phyloP scores from a whole-genome alignment of 345 rosid species.

The Ceriops zippeliana region DNA sequence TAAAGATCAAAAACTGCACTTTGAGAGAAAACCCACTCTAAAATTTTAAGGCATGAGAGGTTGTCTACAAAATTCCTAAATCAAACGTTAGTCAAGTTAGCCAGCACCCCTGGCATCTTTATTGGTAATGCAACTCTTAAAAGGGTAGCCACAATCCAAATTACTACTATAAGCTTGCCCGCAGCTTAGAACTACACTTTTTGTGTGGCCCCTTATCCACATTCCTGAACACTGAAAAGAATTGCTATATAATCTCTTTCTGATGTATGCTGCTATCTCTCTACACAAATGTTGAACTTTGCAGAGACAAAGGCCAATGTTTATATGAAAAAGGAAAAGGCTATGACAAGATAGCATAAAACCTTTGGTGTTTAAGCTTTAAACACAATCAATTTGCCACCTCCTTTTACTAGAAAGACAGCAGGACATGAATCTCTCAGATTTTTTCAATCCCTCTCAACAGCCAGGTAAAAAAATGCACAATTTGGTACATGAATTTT shows the following conservation, averaged over 20 bases:
- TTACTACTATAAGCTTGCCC: too few species aligned
- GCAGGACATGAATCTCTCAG: too few species aligned
- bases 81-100: background rate
- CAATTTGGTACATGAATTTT: too few species aligned
- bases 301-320: background rate
- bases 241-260: background rate
- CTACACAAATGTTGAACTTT: background rate
- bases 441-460: too few species aligned
- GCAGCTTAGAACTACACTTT: too few species aligned
- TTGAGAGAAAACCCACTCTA: slow-evolving; percentile 5
- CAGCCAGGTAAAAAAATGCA: too few species aligned
- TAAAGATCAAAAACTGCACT: background rate
- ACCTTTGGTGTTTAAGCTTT: background rate
- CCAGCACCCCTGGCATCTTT: background rate
- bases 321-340: background rate
- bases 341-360: background rate
- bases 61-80: background rate
- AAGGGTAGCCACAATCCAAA: too few species aligned
- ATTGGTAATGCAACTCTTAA: too few species aligned
- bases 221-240: too few species aligned
- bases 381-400: background rate
- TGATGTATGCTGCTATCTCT: background rate
- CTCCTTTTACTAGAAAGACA: too few species aligned
- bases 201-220: too few species aligned
- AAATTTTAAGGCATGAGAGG: background rate